Base-by-base conservation (phyloP, 2,329 filamentous ascomycete species). In the Nothophaeocryptopus gaeumannii region DNA sequence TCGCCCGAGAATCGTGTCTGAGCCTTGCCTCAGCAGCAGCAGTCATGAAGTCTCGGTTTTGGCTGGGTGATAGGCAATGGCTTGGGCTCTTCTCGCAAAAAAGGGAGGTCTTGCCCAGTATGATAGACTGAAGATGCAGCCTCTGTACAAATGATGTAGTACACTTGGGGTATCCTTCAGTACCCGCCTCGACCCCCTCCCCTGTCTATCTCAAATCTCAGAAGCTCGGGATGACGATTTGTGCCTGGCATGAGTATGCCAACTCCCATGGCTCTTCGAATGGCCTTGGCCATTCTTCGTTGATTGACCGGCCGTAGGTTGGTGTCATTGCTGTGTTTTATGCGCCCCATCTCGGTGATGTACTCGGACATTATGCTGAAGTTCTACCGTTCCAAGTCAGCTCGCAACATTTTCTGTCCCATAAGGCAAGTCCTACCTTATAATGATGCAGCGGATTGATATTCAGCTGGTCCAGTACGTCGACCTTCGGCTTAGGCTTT, bases 321-420 rank as follows among this genome's bases (percentile, higher is more conserved):
- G 0, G 91, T 97, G 16, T 84, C 76, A 5, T 70, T 78, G n/a
- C 81, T 78, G 67, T 86, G 83, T 72, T 83, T 87, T 69, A 99
- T 96, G 52, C 90, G 83, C 43, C 92, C 93, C 74, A 89, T 88
- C 9, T 84, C 73, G 0, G 88, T 89, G 64, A 93, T 86, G 69
- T 87, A 96, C 69, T 96, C 90, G 30, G 87, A 87, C 72, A 97
- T 86, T 54, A 99, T 82, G 33, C 88, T 83, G 69, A 95, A 95
- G 73, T 99, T 99, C 90, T 26, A 7, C 4, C 4, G 7, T 7
- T 3, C 20, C 4, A 26, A 26, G 20, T 26, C 7, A 26, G 20
- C 3, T 26, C n/a, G n/a, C n/a, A 26, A 26, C 7, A 26, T 7
- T 26, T 3, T 26, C 7, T 7, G 20, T 26, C 20, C 20, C 7